A percentile compares a stretch with the other conserved stretches of the same genome.
phyloP scores from a whole-genome alignment of 371 early-diverging fungal genomes.

The Dinochytrium kinnereticum region DNA sequence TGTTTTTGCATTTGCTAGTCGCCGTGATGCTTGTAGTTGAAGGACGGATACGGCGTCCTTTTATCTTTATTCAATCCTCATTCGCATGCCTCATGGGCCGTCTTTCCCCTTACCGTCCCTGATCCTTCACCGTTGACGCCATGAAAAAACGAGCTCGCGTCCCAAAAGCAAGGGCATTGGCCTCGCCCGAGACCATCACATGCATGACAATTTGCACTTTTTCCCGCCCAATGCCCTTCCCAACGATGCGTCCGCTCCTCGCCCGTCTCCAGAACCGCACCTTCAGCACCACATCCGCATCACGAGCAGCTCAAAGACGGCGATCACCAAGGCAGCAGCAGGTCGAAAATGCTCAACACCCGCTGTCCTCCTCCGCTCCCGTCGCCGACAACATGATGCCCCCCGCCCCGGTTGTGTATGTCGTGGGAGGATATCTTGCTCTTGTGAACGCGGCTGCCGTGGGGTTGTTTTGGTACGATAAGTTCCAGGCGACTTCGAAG shows the following conservation, averaged over 20 bases:
- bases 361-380: neutral
- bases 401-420: conserved; percentile 30
- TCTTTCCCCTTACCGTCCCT: no score
- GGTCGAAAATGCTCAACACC: no score
- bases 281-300: neutral
- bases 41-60: no score
- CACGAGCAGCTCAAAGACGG: neutral
- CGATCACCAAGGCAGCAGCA: conserved; percentile 9
- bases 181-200: no score
- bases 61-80: no score
- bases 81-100: no score
- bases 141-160: no score
- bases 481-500: conserved; percentile 45
- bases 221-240: neutral
- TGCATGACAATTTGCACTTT: no score
- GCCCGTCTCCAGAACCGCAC: neutral
- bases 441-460: conserved; percentile 44
- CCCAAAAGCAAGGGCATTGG: no score
- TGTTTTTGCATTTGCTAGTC: no score
- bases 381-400: conserved; percentile 12
- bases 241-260: neutral
- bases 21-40: no score
- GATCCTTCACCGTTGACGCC: no score
- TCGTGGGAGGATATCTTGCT: conserved; percentile 38
- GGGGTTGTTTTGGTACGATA: conserved; percentile 58